Evolutionary conservation across 306 rosid species (phyloP).

Genomic region (Oemleria cerasiformis): DNA sequence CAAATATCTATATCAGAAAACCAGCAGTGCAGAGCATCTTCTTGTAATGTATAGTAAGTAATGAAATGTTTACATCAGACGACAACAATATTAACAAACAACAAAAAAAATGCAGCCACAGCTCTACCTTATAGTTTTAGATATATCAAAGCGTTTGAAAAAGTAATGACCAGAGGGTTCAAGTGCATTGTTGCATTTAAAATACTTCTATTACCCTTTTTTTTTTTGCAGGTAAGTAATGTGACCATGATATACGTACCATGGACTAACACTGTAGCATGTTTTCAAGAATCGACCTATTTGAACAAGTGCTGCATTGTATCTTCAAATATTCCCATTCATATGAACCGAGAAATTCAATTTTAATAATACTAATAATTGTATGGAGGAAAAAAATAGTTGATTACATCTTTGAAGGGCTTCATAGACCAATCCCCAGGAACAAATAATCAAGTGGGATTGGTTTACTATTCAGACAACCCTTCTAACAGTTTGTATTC

Average conservation of each 20-base stretch:
- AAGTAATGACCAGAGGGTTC: background rate
- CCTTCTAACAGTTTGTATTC: background rate
- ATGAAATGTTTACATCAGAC: background rate
- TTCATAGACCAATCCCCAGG: background rate
- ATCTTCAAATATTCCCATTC: background rate
- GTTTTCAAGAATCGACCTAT: background rate
- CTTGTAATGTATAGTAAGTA: background rate
- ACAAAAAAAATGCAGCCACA: too few species aligned
- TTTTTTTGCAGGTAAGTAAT: background rate
- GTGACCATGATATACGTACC: constrained; percentile 1
- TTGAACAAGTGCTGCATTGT: background rate
- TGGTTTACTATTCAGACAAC: background rate
- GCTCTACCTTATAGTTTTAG: background rate
- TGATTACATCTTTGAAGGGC: background rate
- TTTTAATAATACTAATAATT: too few species aligned
- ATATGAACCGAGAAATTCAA: background rate
- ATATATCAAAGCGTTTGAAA: background rate
- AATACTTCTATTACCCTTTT: background rate
- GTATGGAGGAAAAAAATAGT: background rate
- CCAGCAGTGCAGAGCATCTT: background rate
- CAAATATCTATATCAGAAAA: background rate
- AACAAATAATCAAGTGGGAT: background rate
- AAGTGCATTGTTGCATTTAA: background rate
- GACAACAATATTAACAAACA: constrained; percentile 3
- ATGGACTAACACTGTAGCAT: background rate